Conservation (phyloP, 768 basidiomycete genomes). For the Termitomyces sp. region DNA sequence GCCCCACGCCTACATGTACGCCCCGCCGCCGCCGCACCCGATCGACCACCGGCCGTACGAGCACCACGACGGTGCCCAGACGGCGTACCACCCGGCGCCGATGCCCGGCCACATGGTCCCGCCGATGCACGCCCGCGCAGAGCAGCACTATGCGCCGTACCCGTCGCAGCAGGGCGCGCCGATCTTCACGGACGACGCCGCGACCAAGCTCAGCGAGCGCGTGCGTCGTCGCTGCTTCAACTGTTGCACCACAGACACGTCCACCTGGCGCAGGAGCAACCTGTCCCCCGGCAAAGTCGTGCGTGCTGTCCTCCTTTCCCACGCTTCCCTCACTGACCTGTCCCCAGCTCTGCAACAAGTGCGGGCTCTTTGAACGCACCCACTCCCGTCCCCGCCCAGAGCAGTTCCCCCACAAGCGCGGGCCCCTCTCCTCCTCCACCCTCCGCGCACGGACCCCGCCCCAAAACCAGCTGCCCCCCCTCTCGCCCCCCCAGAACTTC, state of each 20-base stretch:
- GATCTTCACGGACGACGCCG: conserved; percentile 67
- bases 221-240: conserved; percentile 79
- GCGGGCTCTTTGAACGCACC: conserved; percentile 76
- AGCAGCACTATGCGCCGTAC: conserved; percentile 16
- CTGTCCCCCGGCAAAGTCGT: conserved; percentile 78
- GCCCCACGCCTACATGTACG: conserved; percentile 31
- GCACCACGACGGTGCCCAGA: conserved; percentile 14
- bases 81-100: conserved; percentile 9
- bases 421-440: conserved; percentile 52
- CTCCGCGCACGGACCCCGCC: conserved; percentile 17
- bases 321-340: conserved; percentile 21
- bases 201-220: conserved; percentile 74
- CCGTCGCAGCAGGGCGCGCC: conserved; percentile 26
- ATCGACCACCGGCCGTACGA: conserved; percentile 23
- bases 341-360: conserved; percentile 58
- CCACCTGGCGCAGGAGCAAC: conserved; percentile 75
- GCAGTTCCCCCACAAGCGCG: conserved; percentile 77
- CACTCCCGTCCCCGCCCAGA: conserved; percentile 76
- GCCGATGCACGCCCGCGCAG: conserved; percentile 5
- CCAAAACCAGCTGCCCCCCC: background rate
- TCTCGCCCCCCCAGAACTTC: background rate
- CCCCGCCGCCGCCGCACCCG: conserved; percentile 17
- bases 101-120: conserved; percentile 8
- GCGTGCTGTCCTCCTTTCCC: conserved; percentile 15
- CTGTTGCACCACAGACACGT: conserved; percentile 81